Evolutionary conservation across 495 filamentous ascomycete species (phyloP).

Genomic region (Baudoinia panamericana): DNA sequence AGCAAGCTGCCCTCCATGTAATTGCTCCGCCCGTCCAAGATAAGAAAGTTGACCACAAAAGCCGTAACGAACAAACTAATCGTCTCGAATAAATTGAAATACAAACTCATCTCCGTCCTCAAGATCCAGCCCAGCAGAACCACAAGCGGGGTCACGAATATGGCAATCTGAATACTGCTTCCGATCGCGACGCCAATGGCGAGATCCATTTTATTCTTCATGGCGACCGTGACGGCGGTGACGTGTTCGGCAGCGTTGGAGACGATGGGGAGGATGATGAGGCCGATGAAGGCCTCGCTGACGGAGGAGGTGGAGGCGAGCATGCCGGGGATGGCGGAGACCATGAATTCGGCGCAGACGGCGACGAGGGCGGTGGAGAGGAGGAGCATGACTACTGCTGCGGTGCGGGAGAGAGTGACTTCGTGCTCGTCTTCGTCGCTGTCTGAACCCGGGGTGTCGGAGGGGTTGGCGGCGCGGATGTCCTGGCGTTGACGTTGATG

Average conservation of each 20-base stretch:
- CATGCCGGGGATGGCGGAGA: conserved; percentile 64
- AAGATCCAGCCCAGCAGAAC: conserved; percentile 84
- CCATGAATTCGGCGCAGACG: conserved; percentile 76
- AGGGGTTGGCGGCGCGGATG: background rate
- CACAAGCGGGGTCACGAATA: conserved; percentile 80
- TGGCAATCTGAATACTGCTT: conserved; percentile 74
- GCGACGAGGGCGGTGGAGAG: conserved; percentile 69
- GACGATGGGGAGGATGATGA: conserved; percentile 82
- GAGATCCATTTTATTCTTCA: conserved; percentile 94
- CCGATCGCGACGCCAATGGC: conserved; percentile 84
- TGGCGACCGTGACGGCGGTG: conserved; percentile 73
- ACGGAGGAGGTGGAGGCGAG: conserved; percentile 45
- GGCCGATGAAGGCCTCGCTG: conserved; percentile 69
- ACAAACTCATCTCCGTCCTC: conserved; percentile 69
- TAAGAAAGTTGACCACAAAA: conserved; percentile 82
- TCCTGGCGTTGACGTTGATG: conserved; percentile 23
- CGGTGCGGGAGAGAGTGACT: conserved; percentile 54
- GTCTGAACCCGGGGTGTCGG: conserved; percentile 6
- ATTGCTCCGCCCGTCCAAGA: conserved; percentile 76
- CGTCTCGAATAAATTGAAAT: conserved; percentile 88
- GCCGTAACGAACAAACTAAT: conserved; percentile 72
- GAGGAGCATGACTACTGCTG: conserved; percentile 61
- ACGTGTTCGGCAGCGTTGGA: conserved; percentile 90
- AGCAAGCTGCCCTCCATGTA: conserved; percentile 78
- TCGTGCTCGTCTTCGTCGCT: conserved; percentile 28